phyloP scores from a whole-genome alignment of 2,329 filamentous ascomycete species.

The Penicillium sp. region DNA sequence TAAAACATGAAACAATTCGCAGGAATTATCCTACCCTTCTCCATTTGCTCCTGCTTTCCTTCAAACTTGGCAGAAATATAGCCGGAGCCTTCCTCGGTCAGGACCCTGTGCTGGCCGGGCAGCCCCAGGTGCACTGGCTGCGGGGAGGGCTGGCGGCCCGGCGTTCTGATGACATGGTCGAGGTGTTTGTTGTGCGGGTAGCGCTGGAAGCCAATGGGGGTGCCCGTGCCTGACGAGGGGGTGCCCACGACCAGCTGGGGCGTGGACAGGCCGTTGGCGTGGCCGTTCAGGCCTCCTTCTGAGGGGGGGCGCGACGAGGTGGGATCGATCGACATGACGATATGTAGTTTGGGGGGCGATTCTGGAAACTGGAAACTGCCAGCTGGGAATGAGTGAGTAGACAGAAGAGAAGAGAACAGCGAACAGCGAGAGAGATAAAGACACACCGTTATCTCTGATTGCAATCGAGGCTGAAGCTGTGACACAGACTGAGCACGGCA shows the following conservation, averaged over 20 bases:
- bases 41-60: slow-evolving; percentile 89
- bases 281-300: slow-evolving; percentile 9
- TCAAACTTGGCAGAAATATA: slow-evolving; percentile 94
- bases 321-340: slow-evolving; percentile 14
- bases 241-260: slow-evolving; percentile 31
- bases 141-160: slow-evolving; percentile 70
- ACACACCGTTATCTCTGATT: neutral
- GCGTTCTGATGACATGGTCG: slow-evolving; percentile 50
- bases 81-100: slow-evolving; percentile 85
- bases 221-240: slow-evolving; percentile 34
- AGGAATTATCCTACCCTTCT: slow-evolving; percentile 54
- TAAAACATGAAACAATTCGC: neutral
- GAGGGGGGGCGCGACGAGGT: slow-evolving; percentile 9
- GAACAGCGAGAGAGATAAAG: neutral
- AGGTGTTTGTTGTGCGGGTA: slow-evolving; percentile 54
- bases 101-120: slow-evolving; percentile 62
- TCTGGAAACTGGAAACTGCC: no score
- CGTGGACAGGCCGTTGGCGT: slow-evolving; percentile 16
- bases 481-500: neutral
- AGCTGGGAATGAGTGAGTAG: neutral
- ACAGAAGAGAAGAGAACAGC: neutral
- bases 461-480: slow-evolving; percentile 8
- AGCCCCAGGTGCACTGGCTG: slow-evolving; percentile 82
- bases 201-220: slow-evolving; percentile 41
- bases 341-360: neutral